These are phyloP conservation scores for Russula olivacea DNA, from an alignment of 768 basidiomycete species.

Conservation along the genomic window DNA sequence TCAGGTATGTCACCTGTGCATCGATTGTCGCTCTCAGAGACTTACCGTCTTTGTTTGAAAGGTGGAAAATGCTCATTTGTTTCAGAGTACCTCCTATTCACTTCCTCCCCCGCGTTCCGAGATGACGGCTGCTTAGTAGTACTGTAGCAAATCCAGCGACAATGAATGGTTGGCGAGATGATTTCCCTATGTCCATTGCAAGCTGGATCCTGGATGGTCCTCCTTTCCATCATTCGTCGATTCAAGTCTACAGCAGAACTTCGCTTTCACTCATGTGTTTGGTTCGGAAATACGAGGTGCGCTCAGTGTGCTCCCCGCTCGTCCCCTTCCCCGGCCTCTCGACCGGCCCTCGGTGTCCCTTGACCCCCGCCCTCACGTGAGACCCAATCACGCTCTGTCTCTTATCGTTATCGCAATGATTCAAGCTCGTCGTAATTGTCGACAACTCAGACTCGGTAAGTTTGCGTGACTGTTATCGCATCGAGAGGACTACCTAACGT, in stretches of 20 bases:
- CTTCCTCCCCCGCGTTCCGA: neutral
- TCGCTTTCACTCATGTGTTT: neutral
- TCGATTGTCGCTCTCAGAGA: neutral
- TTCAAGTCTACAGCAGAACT: neutral
- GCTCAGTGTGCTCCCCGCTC: neutral
- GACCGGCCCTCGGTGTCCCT: no score
- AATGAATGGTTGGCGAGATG: neutral
- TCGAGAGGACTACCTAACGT: no score
- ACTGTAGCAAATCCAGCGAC: neutral
- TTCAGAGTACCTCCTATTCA: conserved; percentile 1
- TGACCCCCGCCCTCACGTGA: conserved; percentile 17
- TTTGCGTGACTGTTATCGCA: no score
- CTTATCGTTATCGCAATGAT: conserved; percentile 37
- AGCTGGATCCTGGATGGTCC: neutral
- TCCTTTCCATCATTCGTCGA: conserved; percentile 4
- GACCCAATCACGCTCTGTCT: conserved; percentile 30
- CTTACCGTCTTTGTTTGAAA: neutral
- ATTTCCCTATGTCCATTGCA: neutral
- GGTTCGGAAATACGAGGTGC: neutral
- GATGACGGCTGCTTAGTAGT: neutral
- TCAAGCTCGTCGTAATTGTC: conserved; percentile 22
- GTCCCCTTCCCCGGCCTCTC: neutral
- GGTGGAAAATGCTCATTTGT: neutral
- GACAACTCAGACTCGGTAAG: no score
- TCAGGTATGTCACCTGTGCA: neutral